Percentiles rank a stretch among this genome's conserved stretches.
phyloP scores from a whole-genome alignment of 208 protist genomes.

The Leishmania martiniquensis region DNA sequence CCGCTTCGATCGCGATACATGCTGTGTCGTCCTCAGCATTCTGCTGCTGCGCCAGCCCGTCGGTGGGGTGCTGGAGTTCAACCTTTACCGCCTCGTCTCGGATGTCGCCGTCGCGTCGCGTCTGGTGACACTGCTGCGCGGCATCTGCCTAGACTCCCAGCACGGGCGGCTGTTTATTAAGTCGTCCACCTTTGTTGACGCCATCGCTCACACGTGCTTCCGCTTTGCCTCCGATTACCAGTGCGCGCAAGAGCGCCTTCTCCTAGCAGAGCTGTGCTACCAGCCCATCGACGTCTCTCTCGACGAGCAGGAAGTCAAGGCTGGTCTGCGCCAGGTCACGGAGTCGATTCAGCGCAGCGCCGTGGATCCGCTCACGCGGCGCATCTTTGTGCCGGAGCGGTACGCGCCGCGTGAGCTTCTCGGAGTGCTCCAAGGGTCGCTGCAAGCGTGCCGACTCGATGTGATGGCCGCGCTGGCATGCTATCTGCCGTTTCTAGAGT shows the following conservation, averaged over 20 bases:
- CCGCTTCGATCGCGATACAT: conserved; percentile 53
- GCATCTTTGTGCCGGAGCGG: conserved; percentile 48
- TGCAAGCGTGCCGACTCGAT: conserved; percentile 60
- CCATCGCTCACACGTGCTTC: conserved; percentile 59
- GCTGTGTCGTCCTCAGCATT: conserved; percentile 60
- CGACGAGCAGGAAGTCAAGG: conserved; percentile 31
- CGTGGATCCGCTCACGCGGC: conserved; percentile 21
- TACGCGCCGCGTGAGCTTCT: conserved; percentile 70
- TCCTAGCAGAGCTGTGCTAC: conserved; percentile 72
- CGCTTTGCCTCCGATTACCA: conserved; percentile 42
- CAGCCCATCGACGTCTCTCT: conserved; percentile 38
- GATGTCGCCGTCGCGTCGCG: conserved; percentile 75
- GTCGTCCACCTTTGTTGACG: conserved; percentile 53
- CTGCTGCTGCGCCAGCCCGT: conserved; percentile 59
- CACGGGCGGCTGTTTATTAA: conserved; percentile 46
- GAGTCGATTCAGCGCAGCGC: conserved; percentile 51
- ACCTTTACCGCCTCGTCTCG: conserved; percentile 75
- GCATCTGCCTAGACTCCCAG: conserved; percentile 57
- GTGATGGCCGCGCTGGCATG: conserved; percentile 42
- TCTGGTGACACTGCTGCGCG: conserved; percentile 71
- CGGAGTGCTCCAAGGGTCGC: conserved; percentile 60
- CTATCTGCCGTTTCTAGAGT: conserved; percentile 82
- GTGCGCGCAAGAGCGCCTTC: conserved; percentile 48
- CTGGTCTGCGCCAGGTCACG: conserved; percentile 36
- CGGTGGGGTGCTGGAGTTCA: conserved; percentile 82